phyloP scores from a whole-genome alignment of 2,329 filamentous ascomycete species.

The Lecanoromycetidae sp. region DNA sequence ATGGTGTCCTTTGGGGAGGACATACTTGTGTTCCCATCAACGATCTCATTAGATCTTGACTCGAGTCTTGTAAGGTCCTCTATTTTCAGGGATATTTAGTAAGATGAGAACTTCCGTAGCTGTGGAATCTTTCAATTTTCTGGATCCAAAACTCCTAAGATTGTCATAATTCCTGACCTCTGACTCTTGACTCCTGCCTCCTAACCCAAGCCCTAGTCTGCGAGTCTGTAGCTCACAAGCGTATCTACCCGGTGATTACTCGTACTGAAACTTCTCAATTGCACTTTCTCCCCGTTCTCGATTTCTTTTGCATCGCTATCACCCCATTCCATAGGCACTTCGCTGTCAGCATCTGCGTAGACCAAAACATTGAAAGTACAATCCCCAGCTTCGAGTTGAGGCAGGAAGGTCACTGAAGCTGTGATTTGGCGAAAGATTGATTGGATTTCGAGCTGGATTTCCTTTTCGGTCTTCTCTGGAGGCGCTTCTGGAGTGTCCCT shows the following conservation, averaged over 20 bases:
- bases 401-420: constrained; percentile 90
- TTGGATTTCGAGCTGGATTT: constrained; percentile 93
- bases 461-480: constrained; percentile 72
- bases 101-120: too few relatives aligned
- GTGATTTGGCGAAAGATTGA: constrained; percentile 97
- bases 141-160: too few relatives aligned
- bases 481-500: constrained; percentile 25
- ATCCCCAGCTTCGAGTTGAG: constrained; percentile 71
- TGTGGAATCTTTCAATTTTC: too few relatives aligned
- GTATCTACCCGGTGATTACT: constrained; percentile 90
- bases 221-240: constrained; percentile 58
- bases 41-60: too few relatives aligned
- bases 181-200: too few relatives aligned
- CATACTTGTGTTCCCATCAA: too few relatives aligned
- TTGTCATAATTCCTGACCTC: too few relatives aligned
- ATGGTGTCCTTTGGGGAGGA: too few relatives aligned
- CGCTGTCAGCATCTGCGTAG: constrained; percentile 91
- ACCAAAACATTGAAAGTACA: constrained; percentile 99
- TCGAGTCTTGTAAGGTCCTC: too few relatives aligned
- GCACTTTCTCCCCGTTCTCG: constrained; percentile 82
- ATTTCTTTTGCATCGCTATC: constrained; percentile 98
- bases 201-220: too few relatives aligned
- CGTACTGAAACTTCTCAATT: constrained; percentile 90
- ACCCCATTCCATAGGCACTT: constrained; percentile 96
- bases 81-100: too few relatives aligned